Base-by-base conservation (phyloP, 1,284 basidiomycete species). In the Veloporphyrellus conicus region DNA sequence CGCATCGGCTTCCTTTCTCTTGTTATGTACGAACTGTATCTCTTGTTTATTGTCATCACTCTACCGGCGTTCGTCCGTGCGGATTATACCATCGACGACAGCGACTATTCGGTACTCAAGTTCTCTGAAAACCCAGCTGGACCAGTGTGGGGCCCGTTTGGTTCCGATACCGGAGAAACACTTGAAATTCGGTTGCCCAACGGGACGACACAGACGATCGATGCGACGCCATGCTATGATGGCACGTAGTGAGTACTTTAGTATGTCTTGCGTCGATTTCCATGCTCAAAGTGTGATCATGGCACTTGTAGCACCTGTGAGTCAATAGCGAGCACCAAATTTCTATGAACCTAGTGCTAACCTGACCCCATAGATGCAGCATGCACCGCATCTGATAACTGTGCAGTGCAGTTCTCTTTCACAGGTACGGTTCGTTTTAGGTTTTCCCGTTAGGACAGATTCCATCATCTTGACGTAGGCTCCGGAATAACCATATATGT, bases 401-500 rank as follows among this genome's bases (percentile, higher is more conserved):
- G 60, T 41, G 45, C 40, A 20, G 48, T 64, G 14, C 48, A 59
- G 37, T 64, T 63, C 23, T 51, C 60, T 3, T 62, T 64, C 35
- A 55, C 52, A 25, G 58, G 61, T 54, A 43, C 14, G 48, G 23
- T 27, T 3, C 8, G 8, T 25, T 15, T 12, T 1, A 1, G 2
- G 6, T 23, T 33, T 41, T 35, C 6, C 37, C 3, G n/a, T 22
- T 4, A 4, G 28, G 11, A 18, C 5, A 11, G 10, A 34, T 38
- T n/a, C 16, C 16, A 19, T 32, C 4, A 25, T 38, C 6, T 15
- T 32, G 19, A n/a, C 28, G 14, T 15, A 64, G 62, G 62, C 1
- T 61, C 62, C 4, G 60, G 60, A 19, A 41, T 64, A 39, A 63
- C 62, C 2, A 47, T 64, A n/a, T 65, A 63, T 45, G 61, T 65